Evolutionary conservation across 805 yeast genomes (phyloP).

Genomic region (Kodamaea kakaduensis): DNA sequence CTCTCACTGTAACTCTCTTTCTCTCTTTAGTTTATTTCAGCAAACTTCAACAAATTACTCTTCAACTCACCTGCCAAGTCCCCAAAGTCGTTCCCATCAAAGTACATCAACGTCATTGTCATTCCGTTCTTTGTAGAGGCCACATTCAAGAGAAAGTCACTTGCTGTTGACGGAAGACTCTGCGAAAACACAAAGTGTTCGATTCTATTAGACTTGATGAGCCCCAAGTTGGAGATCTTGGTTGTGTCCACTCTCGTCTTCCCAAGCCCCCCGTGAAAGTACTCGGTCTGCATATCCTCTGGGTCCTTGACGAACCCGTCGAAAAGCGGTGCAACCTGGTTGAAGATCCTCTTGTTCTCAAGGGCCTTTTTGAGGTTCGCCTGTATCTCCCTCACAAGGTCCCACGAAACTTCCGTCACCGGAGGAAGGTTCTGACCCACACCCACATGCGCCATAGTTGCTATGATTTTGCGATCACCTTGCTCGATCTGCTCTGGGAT

Average conservation of each 20-base stretch:
- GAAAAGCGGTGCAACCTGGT: conserved; percentile 18
- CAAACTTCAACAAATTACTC: conserved; percentile 17
- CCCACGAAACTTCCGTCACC: conserved; percentile 30
- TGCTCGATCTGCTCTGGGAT: conserved; percentile 12
- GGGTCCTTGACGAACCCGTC: conserved; percentile 12
- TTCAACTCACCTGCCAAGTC: conserved; percentile 17
- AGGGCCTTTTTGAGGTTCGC: conserved; percentile 16
- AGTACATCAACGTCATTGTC: conserved; percentile 30
- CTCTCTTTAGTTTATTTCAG: too few species aligned
- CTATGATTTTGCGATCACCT: conserved; percentile 24
- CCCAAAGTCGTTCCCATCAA: conserved; percentile 26
- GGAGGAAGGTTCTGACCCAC: conserved; percentile 30
- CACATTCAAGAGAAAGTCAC: conserved; percentile 33
- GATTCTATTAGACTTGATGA: conserved; percentile 23
- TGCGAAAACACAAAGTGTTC: conserved; percentile 34
- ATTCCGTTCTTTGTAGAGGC: conserved; percentile 32
- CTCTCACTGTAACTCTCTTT: too few species aligned
- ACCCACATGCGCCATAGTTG: conserved; percentile 33
- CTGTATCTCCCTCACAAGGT: conserved; percentile 21
- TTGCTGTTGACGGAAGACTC: conserved; percentile 30
- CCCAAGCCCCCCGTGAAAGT: conserved; percentile 22
- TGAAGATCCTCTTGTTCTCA: conserved; percentile 22
- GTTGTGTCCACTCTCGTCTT: conserved; percentile 27
- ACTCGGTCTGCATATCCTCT: conserved; percentile 15
- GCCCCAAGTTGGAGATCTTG: conserved; percentile 37